Evolutionary conservation across 1,284 basidiomycete genomes (phyloP), one percentile per base, ranked within the genome.

Genomic region (Irpex sp.): DNA sequence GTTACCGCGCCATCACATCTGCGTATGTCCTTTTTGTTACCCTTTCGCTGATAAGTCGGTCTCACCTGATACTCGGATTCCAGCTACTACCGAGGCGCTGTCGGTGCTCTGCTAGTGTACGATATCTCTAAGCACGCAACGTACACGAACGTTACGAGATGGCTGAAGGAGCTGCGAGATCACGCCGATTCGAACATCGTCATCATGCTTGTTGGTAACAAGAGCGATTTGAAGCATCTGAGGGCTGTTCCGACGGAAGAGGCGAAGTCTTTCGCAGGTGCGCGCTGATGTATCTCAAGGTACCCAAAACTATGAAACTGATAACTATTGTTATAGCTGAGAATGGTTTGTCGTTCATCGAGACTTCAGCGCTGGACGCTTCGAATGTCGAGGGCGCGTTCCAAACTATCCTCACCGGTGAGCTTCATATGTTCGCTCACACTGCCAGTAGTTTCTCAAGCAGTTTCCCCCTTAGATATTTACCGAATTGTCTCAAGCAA

Each of bases 311-410:
- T 37, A 37, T 18, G 10, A 37, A 16, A 37, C 19, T n/a, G 52
- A 18, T 21, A 14, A 9, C 19, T 42, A n/a, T 52, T 14, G 45
- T 18, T 67, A 14, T 49, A 86, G 85, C 84, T 62, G 86, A 89
- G 75, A 96, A 98, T 74, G 88, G 88, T 53, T 78, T 98, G 66
- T 94, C 91, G 61, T 96, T 96, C 83, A 98, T 99, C 70, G 96
- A 99, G 82, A 99, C 96, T 64, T 99, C 97, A 69, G 96, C 97
- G 75, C 88, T 99, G 83, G 96, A 99, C 84, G 94, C 96, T 68
- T 95, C 93, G 59, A 98, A 98, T 78, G 97, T 99, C 75, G 96
- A 98, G 78, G 78, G 84, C 60, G 94, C 96, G 58, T 99, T 99
- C 88, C 95, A 98, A 78, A 96, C 89, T 69, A 98, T 98, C 73